Evolutionary conservation across 805 yeast species (phyloP).

Genomic region (Lachancea sp.): DNA sequence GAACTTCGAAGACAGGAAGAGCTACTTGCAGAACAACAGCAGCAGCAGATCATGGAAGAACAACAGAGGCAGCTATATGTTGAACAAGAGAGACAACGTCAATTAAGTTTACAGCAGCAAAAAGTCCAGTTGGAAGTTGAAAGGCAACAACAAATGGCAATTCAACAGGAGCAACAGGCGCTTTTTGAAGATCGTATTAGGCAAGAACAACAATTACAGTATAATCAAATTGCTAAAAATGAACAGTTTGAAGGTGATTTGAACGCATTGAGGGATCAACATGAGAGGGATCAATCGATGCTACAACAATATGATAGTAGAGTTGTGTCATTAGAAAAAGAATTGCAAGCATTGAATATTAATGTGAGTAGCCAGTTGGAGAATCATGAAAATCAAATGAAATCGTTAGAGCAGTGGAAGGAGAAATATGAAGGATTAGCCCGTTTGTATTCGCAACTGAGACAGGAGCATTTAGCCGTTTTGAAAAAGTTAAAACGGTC

Average conservation of each 20-base stretch:
- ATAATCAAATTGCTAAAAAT: constrained; percentile 60
- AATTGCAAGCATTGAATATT: constrained; percentile 51
- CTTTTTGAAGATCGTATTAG: constrained; percentile 4
- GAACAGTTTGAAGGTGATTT: constrained; percentile 77
- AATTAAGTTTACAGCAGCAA: constrained; percentile 60
- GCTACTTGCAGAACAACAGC: not conserved
- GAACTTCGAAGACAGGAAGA: constrained; percentile 1
- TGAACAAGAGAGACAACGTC: constrained; percentile 58
- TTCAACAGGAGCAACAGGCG: constrained; percentile 50
- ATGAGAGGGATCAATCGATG: constrained; percentile 77
- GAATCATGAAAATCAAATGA: constrained; percentile 68
- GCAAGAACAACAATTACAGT: constrained; percentile 57
- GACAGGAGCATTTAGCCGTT: constrained; percentile 83
- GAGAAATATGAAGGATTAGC: constrained; percentile 85
- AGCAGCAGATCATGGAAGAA: not conserved
- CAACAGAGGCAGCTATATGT: constrained; percentile 15
- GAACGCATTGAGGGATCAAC: constrained; percentile 66
- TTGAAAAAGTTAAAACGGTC: constrained; percentile 71
- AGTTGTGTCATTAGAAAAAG: constrained; percentile 74
- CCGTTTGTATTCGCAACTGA: constrained; percentile 78
- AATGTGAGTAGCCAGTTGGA: constrained; percentile 68
- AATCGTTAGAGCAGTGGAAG: constrained; percentile 75
- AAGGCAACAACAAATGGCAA: constrained; percentile 63
- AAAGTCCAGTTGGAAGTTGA: constrained; percentile 72
- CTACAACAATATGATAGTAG: constrained; percentile 82